These are phyloP conservation scores for Pistacia atlantica DNA, from an alignment of 345 rosid species.

Conservation along the genomic window DNA sequence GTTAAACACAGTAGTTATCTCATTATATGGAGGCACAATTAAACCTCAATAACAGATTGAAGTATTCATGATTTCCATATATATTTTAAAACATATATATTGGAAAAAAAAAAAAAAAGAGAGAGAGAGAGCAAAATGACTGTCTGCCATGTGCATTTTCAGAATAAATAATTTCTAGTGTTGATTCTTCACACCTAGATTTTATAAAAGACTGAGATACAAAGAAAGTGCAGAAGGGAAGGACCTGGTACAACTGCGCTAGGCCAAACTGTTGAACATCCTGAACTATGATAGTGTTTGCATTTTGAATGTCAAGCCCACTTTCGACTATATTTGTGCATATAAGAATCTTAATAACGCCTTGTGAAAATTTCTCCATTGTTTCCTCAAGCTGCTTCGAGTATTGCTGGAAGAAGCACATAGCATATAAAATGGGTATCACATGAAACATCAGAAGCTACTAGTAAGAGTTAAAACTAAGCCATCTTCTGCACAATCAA, in stretches of 20 bases:
- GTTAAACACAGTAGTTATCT: too few relatives aligned
- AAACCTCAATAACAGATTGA: not conserved
- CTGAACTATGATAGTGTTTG: constrained; percentile 92
- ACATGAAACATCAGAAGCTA: not conserved
- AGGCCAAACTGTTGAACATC: constrained; percentile 97
- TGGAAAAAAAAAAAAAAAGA: too few relatives aligned
- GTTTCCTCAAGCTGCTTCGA: constrained; percentile 91
- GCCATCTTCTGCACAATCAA: constrained; percentile 5
- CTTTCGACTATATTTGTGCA: constrained; percentile 97
- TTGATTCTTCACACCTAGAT: not conserved
- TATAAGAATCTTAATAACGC: constrained; percentile 78
- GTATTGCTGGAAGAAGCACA: constrained; percentile 61
- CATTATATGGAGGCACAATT: not conserved
- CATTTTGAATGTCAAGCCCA: constrained; percentile 95
- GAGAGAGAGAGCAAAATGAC: not conserved
- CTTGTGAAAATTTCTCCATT: constrained; percentile 89
- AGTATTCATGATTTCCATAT: not conserved
- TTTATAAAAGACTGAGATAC: not conserved
- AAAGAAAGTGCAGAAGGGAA: constrained; percentile 19
- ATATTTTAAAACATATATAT: too few relatives aligned
- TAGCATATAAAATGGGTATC: constrained; percentile 16
- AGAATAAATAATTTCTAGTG: not conserved
- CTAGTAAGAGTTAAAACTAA: not conserved
- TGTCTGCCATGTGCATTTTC: not conserved
- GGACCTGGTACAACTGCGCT: constrained; percentile 94